Conservation (phyloP, 305 asterid species). For the Fraxinus paxiana region DNA sequence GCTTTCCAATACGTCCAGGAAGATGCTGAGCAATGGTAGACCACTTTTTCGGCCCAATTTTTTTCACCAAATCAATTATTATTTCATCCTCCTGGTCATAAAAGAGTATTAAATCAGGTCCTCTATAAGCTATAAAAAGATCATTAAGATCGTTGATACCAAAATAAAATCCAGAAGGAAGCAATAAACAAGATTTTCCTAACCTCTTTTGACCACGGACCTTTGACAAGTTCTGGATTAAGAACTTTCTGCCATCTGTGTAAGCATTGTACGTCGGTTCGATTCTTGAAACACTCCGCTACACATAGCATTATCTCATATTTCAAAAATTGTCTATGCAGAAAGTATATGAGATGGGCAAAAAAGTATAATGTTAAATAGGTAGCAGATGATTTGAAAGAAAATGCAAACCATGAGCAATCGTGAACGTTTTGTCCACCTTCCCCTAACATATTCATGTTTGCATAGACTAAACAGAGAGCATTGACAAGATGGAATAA, state of each 20-base stretch:
- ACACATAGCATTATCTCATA: constrained; percentile 20
- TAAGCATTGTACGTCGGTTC: constrained; percentile 96
- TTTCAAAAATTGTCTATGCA: not conserved
- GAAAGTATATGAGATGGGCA: not conserved
- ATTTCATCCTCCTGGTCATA: constrained; percentile 80
- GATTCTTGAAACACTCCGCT: constrained; percentile 98
- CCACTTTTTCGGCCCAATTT: constrained; percentile 93
- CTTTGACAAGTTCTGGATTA: constrained; percentile 97
- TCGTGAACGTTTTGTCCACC: not conserved
- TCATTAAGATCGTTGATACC: not conserved
- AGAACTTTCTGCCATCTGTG: constrained; percentile 99
- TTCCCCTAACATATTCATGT: not conserved
- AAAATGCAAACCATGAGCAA: not conserved
- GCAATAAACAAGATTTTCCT: constrained; percentile 24
- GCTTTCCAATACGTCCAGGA: constrained; percentile 97
- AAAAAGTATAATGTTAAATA: not conserved
- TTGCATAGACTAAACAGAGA: not conserved
- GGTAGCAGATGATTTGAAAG: not conserved
- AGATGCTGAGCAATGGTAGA: constrained; percentile 91
- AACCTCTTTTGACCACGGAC: constrained; percentile 99
- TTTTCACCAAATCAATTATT: constrained; percentile 69
- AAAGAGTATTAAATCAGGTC: constrained; percentile 22
- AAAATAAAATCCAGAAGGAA: constrained; percentile 12
- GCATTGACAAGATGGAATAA: not conserved
- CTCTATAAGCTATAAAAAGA: constrained; percentile 19